These are phyloP conservation scores for Sequoiadendron giganteum DNA, from an alignment of 75 land plant genomes.

Conservation along the genomic window DNA sequence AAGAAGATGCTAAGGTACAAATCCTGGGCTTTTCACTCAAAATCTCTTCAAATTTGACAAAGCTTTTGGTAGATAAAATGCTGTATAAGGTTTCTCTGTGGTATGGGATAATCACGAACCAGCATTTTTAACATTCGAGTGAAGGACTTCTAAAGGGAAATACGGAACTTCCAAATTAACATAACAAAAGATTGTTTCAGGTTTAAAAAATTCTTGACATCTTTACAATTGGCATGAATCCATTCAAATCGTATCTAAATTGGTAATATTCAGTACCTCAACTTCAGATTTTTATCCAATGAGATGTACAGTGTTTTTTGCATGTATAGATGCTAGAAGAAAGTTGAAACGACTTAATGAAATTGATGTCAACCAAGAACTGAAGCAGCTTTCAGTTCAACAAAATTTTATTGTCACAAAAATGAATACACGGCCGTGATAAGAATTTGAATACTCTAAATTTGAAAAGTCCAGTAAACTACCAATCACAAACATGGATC, in stretches of 20 bases:
- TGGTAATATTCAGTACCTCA: not conserved
- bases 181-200: not conserved
- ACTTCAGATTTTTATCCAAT: not conserved
- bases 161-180: not conserved
- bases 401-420: constrained; percentile 6
- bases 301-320: not conserved
- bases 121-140: not conserved
- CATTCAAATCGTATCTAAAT: not conserved
- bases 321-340: not conserved
- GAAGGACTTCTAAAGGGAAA: not conserved
- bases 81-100: too few species aligned
- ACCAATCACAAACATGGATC: not conserved
- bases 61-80: too few species aligned
- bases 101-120: too few species aligned
- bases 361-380: not conserved
- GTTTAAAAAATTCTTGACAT: not conserved
- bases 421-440: not conserved
- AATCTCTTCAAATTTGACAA: too few species aligned
- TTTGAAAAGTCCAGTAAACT: not conserved
- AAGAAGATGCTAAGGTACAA: too few species aligned
- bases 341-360: not conserved
- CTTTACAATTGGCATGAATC: not conserved
- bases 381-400: not conserved
- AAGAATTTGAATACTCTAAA: not conserved
- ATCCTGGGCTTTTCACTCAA: too few species aligned